phyloP scores from a whole-genome alignment of 169 alveolate genomes.

The Plasmodium coatneyi region DNA sequence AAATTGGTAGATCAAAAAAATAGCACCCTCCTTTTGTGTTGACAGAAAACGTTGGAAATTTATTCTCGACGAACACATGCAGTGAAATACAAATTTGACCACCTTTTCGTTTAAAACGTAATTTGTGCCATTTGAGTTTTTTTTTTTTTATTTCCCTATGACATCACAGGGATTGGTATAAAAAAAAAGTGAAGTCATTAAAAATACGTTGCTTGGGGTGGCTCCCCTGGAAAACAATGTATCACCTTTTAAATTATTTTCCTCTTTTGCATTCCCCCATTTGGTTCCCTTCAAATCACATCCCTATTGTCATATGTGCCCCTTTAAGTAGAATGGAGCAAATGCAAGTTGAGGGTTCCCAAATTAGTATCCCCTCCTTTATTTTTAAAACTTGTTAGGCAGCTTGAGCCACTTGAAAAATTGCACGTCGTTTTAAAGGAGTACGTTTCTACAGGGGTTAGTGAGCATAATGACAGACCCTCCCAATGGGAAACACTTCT shows the following conservation, averaged over 20 bases:
- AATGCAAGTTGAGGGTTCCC: neutral
- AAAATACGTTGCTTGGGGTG: neutral
- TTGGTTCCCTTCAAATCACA: neutral
- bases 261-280: neutral
- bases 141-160: neutral
- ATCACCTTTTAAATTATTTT: neutral
- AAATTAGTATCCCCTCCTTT: neutral
- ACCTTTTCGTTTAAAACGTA: neutral
- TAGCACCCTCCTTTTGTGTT: neutral
- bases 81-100: neutral
- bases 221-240: neutral
- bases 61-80: conserved; percentile 2
- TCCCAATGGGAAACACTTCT: neutral
- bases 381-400: neutral
- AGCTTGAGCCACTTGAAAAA: neutral
- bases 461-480: neutral
- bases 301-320: neutral
- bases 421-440: neutral
- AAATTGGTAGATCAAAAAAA: neutral
- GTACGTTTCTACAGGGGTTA: neutral
- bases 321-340: neutral
- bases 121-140: neutral
- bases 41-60: neutral
- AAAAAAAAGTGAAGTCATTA: neutral
- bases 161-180: neutral